A percentile compares a stretch with the other conserved stretches of the same genome.
Evolutionary conservation across 257 asterid genomes (phyloP).

Genomic region (Buddleja alternifolia): DNA sequence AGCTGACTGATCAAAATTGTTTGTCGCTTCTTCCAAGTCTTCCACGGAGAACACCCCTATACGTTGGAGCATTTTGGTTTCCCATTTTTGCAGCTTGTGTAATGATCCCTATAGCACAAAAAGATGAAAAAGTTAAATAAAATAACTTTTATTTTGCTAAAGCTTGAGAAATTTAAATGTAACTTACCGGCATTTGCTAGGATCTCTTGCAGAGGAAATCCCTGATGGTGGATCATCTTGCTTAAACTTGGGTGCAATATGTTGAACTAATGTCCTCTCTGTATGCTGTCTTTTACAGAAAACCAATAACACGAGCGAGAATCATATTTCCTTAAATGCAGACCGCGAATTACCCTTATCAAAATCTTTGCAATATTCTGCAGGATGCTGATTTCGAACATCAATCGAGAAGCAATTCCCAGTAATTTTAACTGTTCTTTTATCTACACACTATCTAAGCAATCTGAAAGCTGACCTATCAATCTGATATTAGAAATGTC

Average conservation of each 20-base stretch:
- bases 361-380: constrained; percentile 53
- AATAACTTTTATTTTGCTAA: too few relatives aligned
- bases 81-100: constrained; percentile 74
- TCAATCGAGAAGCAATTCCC: constrained; percentile 78
- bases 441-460: constrained; percentile 58
- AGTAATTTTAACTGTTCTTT: constrained; percentile 57
- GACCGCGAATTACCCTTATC: constrained; percentile 32
- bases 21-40: constrained; percentile 79
- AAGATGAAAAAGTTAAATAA: constrained; percentile 8
- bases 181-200: constrained; percentile 84
- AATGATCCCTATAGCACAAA: constrained; percentile 62
- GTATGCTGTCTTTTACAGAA: constrained; percentile 47
- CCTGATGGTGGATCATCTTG: constrained; percentile 53
- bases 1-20: constrained; percentile 62
- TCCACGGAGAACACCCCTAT: constrained; percentile 64
- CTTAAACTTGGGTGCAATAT: constrained; percentile 60
- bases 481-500: constrained; percentile 80
- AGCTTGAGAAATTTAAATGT: not conserved
- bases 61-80: constrained; percentile 55
- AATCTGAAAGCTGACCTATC: constrained; percentile 65
- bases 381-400: constrained; percentile 66
- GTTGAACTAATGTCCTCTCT: constrained; percentile 42
- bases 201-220: constrained; percentile 62
- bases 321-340: constrained; percentile 46
- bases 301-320: constrained; percentile 61